Base-by-base conservation (phyloP, 2,329 filamentous ascomycete genomes). In the Pyrenophora tritici-repentis region DNA sequence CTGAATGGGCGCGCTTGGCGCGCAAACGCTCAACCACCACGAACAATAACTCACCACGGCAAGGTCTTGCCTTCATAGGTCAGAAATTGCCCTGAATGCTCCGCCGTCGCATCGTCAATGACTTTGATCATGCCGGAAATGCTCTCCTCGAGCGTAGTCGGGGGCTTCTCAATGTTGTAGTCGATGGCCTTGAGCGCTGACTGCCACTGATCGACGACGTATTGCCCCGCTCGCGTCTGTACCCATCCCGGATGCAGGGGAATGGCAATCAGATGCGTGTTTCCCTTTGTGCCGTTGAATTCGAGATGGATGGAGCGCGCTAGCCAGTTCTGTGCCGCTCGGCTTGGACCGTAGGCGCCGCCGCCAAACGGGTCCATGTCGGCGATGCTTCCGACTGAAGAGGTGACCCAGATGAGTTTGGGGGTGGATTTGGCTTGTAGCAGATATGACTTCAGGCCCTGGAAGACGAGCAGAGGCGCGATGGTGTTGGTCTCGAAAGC, bases 241-340 rank as follows among this genome's bases (percentile, higher is more conserved):
- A 51, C 33, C 42, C 37, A 47, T 35, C 48, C 42, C 9, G 48
- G 42, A 43, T 42, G 36, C 32, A 51, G 17, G 5, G 24, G 16
- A 35, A 51, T 46, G 24, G n/a, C 37, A 35, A 42, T 51, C 3
- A 47, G 37, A 29, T 24, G 22, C 9, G 24, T 40, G 2, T 43
- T 26, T 5, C 14, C 18, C 20, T 29, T 20, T 20, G 18, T 20
- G 13, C 22, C 16, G 13, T 44, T 44, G n/a, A 18, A 44, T 35
- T 51, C 33, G 14, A 40, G 34, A 40, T 51, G 38, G 38, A 51
- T 47, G 22, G 37, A 44, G 20, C 29, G 16, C 8, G 14, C 43
- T 17, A 46, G 39, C 42, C 38, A 51, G 33, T 47, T 47, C 24
- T 46, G 31, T 31, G 26, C 38, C 16, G 42, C 42, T 42, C 39